phyloP scores from a whole-genome alignment of 345 rosid genomes.

The Zanthoxylum bungeanum region DNA sequence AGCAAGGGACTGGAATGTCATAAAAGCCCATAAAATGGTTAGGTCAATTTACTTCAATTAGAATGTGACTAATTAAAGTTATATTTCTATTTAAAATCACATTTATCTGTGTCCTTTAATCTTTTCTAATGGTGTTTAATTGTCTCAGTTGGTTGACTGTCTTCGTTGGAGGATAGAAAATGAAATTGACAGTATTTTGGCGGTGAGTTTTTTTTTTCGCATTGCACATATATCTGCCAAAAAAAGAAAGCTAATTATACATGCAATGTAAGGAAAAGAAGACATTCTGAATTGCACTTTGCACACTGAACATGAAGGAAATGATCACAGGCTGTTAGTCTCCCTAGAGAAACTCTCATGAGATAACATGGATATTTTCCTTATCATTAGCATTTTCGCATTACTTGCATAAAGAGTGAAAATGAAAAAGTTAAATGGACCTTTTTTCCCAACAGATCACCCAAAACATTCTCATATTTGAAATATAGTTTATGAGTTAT shows the following conservation, averaged over 20 bases:
- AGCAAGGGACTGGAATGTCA: conserved; percentile 91
- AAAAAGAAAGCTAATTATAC: too few species aligned
- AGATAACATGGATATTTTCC: background rate
- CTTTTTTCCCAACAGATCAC: background rate
- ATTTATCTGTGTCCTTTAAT: background rate
- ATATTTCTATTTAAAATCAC: background rate
- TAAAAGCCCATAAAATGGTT: conserved; percentile 91
- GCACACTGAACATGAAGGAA: background rate
- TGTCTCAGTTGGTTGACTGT: conserved; percentile 73
- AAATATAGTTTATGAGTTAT: background rate
- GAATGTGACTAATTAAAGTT: background rate
- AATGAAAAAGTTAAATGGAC: background rate
- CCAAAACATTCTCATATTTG: background rate
- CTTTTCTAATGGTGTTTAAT: conserved; percentile 20
- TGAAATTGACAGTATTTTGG: conserved; percentile 69
- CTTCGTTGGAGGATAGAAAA: conserved; percentile 83
- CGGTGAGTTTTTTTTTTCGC: conserved; percentile 37
- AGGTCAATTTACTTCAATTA: conserved; percentile 14
- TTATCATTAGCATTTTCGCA: background rate
- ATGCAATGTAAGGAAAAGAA: background rate
- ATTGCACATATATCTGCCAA: background rate
- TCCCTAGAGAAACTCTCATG: background rate
- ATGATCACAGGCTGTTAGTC: background rate
- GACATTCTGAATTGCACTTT: background rate
- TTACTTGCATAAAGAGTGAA: background rate